Percentiles rank a stretch among this genome's conserved stretches.
Conservation (phyloP, 495 filamentous ascomycete species). For the Neurospora sp. region DNA sequence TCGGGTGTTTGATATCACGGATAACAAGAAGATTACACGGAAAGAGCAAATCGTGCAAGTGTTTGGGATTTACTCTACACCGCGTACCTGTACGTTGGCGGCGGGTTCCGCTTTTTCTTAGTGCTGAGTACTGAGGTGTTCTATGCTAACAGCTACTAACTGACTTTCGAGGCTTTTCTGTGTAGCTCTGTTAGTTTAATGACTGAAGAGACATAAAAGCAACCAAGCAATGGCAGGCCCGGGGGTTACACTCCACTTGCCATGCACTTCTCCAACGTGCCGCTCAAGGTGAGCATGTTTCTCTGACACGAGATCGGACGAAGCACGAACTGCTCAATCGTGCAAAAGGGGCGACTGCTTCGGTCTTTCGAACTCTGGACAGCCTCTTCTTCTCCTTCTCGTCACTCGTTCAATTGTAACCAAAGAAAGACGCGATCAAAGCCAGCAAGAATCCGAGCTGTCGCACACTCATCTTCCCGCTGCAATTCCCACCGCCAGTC, state of each 20-base stretch:
- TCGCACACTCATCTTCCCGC: not conserved
- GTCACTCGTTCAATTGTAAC: not conserved
- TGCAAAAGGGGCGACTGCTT: not conserved
- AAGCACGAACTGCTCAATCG: not conserved
- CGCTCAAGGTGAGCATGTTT: not conserved
- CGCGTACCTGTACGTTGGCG: not conserved
- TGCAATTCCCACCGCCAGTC: not conserved
- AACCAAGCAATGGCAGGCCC: not conserved
- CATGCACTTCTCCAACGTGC: not conserved
- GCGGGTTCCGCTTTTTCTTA: not conserved
- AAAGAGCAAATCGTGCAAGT: not conserved
- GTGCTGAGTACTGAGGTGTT: not conserved
- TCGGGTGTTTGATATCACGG: not conserved
- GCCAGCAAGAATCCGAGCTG: not conserved
- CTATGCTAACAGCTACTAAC: not conserved
- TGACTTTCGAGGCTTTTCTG: accelerated
- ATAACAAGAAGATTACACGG: not conserved
- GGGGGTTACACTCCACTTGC: not conserved
- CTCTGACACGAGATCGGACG: not conserved
- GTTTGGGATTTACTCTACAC: not conserved
- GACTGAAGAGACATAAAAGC: not conserved
- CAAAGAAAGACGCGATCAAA: not conserved
- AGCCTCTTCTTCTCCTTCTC: not conserved
- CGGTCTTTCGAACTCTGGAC: not conserved
- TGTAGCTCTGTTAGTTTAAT: not conserved